Base-by-base conservation (phyloP, 1,139 yeast species). In the Blastobotrys illinoisensis region DNA sequence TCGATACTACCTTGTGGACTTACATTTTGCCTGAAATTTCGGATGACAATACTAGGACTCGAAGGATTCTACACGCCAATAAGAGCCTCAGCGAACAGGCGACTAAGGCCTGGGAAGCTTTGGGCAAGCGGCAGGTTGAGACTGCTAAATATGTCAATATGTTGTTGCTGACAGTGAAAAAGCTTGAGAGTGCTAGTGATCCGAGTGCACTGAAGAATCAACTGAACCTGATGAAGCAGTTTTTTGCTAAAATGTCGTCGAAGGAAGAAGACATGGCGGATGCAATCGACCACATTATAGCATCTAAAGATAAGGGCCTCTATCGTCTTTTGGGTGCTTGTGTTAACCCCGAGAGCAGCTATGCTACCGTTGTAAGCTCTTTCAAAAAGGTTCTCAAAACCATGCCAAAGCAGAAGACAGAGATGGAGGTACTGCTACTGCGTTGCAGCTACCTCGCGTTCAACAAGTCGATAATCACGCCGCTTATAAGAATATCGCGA, bases 31-130 rank as follows among this genome's bases (percentile, higher is more conserved):
- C 95, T 0, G 72, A 81, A 45, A 71, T 76, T 3, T 73, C 74
- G 23, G 75, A 78, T 47, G 79, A 79, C 54, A 59, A 74, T 0
- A 67, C 66, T 13, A 73, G 96, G 55, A 83, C 84, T 0, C 67
- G 71, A 5, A 73, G 91, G 54, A 62, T 88, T 9, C 67, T 85
- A 46, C 71, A 69, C 2, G 74, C 88, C 2, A 72, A 80, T 52
- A 64, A 73, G 1, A 69, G 67, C 21, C 74, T 90, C 46, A 80
- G 83, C 53, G 78, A 78, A 0, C 83, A 82, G 58, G 80, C 91
- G 44, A 79, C 83, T 56, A 76, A 80, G 46, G 81, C 96, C 0
- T 85, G 88, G 62, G 71, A 77, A 55, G 93, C 96, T 0, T 80
- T 87, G 47, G 77, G 81, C 53, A 80, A 77, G 61, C 77, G 96